Base-by-base conservation (phyloP, 495 filamentous ascomycete genomes). In the Antarctomyces pellizariae region DNA sequence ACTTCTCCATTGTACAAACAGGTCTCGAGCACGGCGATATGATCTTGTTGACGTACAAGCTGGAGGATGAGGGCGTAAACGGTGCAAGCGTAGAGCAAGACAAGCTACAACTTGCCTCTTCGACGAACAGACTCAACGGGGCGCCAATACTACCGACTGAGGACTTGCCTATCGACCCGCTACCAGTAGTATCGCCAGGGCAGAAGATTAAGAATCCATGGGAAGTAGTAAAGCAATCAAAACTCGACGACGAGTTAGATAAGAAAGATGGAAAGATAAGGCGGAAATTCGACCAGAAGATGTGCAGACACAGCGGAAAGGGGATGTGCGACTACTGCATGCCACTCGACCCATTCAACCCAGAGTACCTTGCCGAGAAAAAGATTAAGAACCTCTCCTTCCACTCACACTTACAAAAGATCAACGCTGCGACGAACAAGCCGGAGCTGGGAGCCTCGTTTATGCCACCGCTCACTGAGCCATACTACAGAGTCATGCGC, bases 271-370 rank as follows among this genome's bases (percentile, higher is more conserved):
- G 86, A 28, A 99, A 93, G 56, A 95, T 95, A 25, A 61, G 67
- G 18, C 59, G 86, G 25, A 53, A 51, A 20, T 57, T 58, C 20
- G 89, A 93, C 39, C 45, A 48, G 21, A 83, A 77, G 41, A 82
- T 99, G 75, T 99, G 86, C 53, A 73, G 74, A 38, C 86, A 99
- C 47, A 83, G 84, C 4, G 68, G 71, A 12, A 91, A 89, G 47
- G 86, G 89, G 36, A 95, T 95, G 89, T 99, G 86, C 47, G 86
- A 99, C 49, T 92, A 93, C 49, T 99, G 86, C 58, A 92, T 84
- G 77, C 86, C 86, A 1, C 55, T 99, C 17, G 89, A 99, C 43
- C 89, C 86, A 7, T 99, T 90, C 49, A 74, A 84, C 44, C 43
- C 67, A 13, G 66, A 73, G 26, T 89, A 95, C 39, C 60, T 99